Evolutionary conservation across 75 land plant species (phyloP).

Genomic region (Adiantum capillusveneris): DNA sequence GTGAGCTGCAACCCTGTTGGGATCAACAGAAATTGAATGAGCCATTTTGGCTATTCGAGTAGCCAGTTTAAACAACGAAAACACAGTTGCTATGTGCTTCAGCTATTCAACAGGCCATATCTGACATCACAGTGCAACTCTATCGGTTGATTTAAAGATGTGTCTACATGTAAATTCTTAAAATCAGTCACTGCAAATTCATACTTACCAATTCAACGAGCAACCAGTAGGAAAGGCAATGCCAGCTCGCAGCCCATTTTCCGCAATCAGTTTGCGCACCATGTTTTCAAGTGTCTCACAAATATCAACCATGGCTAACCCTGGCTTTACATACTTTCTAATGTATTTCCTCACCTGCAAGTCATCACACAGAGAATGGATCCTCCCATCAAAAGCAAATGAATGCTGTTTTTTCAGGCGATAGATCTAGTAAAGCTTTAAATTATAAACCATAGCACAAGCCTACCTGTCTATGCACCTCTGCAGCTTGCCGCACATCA

Average conservation of each 20-base stretch:
- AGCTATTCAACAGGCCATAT: no score
- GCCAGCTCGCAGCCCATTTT: conserved; percentile 94
- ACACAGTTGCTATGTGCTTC: no score
- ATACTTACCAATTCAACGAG: conserved; percentile 85
- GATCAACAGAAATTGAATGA: neutral
- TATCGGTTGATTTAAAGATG: no score
- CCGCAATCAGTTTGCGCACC: conserved; percentile 82
- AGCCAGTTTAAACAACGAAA: no score
- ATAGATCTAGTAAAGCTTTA: no score
- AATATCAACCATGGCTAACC: conserved; percentile 79
- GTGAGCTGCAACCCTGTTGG: conserved; percentile 96
- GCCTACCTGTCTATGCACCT: conserved; percentile 94
- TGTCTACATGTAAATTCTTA: no score
- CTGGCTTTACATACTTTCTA: conserved; percentile 76
- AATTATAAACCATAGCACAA: conserved; percentile 34
- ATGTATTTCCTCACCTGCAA: conserved; percentile 91
- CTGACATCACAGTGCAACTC: no score
- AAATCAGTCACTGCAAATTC: no score
- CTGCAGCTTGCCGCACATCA: conserved; percentile 88
- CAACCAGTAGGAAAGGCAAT: conserved; percentile 99
- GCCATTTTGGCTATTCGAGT: no score
- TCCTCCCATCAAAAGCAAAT: no score
- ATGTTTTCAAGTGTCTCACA: conserved; percentile 97
- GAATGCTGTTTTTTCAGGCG: no score
- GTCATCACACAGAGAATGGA: no score